Percentiles rank a stretch among this genome's conserved stretches.
Conservation (phyloP, 2,329 filamentous ascomycete species). For the Periconia sp. region DNA sequence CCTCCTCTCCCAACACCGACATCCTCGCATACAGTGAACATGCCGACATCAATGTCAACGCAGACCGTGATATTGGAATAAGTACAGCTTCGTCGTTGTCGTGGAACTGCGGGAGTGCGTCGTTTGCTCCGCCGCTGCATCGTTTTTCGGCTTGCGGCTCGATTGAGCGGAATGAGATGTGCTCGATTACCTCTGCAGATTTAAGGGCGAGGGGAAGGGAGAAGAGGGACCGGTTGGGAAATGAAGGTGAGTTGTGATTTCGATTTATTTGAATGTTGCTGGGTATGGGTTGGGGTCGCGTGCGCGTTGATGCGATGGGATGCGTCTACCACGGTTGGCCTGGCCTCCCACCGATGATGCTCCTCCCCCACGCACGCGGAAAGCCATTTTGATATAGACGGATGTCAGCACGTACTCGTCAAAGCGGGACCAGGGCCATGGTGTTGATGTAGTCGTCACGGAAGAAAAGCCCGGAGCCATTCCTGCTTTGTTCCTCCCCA, state of each 20-base stretch:
- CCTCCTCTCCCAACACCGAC: too few species aligned
- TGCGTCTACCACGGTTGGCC: too few species aligned
- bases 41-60: too few species aligned
- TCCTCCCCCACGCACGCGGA: too few species aligned
- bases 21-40: too few species aligned
- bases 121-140: slow-evolving; percentile 11
- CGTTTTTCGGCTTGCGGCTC: slow-evolving; percentile 32
- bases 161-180: slow-evolving; percentile 14
- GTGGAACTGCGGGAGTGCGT: too few species aligned
- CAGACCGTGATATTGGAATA: too few species aligned
- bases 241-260: slow-evolving; percentile 2
- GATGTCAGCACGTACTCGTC: neutral
- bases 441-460: neutral
- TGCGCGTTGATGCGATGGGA: neutral
- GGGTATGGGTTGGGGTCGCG: neutral
- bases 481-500: too few species aligned
- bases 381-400: neutral
- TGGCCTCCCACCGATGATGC: too few species aligned
- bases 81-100: too few species aligned
- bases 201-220: neutral
- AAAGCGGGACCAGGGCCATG: neutral
- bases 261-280: neutral
- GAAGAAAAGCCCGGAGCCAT: neutral
- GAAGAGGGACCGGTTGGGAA: neutral
- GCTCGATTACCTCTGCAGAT: slow-evolving; percentile 30